phyloP scores from a whole-genome alignment of 176 grass and related monocot genomes.

The Canna indica region DNA sequence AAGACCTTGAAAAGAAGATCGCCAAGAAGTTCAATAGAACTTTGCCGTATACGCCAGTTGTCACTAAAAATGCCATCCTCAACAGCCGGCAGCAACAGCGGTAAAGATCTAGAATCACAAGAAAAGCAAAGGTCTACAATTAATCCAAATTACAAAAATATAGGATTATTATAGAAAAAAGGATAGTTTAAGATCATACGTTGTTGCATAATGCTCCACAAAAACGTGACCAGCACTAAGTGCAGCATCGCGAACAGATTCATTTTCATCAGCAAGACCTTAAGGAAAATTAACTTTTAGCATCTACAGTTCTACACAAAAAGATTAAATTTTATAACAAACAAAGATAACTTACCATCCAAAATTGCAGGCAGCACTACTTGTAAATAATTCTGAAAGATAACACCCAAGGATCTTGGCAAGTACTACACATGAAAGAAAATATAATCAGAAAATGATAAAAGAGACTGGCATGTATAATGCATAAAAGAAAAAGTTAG shows the following conservation, averaged over 20 bases:
- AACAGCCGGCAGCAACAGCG: slow-evolving; percentile 83
- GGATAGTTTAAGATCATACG: slow-evolving; percentile 26
- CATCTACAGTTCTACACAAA: slow-evolving; percentile 12
- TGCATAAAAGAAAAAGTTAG: not conserved
- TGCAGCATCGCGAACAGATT: slow-evolving; percentile 92
- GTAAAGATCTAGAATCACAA: slow-evolving; percentile 59
- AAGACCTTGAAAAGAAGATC: slow-evolving; percentile 91
- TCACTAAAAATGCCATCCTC: slow-evolving; percentile 98
- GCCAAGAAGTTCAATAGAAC: slow-evolving; percentile 92
- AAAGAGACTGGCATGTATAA: not conserved
- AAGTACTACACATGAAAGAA: slow-evolving; percentile 49
- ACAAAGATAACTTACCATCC: slow-evolving; percentile 59
- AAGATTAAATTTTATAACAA: slow-evolving; percentile 15
- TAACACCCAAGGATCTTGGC: slow-evolving; percentile 73
- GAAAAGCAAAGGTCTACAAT: not conserved
- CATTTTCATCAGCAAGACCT: slow-evolving; percentile 99
- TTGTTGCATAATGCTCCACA: slow-evolving; percentile 94
- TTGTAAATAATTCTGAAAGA: slow-evolving; percentile 93
- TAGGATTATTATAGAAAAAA: not conserved
- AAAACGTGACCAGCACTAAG: slow-evolving; percentile 95
- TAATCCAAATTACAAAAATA: slow-evolving; percentile 24
- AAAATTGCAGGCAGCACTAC: slow-evolving; percentile 87
- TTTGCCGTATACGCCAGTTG: slow-evolving; percentile 92
- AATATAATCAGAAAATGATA: slow-evolving; percentile 25
- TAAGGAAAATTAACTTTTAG: slow-evolving; percentile 23